Evolutionary conservation across 495 filamentous ascomycete genomes (phyloP).

Genomic region (Bryoglossum gracile): DNA sequence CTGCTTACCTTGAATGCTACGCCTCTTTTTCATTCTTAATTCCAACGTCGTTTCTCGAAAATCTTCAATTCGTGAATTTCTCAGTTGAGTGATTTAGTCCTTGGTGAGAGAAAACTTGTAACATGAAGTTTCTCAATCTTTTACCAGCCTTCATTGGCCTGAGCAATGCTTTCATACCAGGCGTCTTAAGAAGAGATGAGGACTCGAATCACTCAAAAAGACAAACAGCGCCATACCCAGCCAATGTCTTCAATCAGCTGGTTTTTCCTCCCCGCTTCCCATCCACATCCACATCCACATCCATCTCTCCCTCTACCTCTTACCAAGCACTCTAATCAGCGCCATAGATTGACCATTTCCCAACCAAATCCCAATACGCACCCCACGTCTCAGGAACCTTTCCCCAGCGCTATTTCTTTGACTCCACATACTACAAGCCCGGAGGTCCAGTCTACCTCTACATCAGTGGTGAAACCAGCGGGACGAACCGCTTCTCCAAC

Average conservation of each 20-base stretch:
- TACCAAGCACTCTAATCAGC: background rate
- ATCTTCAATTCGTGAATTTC: too few relatives aligned
- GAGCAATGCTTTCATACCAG: background rate
- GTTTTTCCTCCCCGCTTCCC: too few relatives aligned
- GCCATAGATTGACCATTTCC: constrained; percentile 37
- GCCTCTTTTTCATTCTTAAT: too few relatives aligned
- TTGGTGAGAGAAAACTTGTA: too few relatives aligned
- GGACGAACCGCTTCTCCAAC: constrained; percentile 14
- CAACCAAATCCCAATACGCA: constrained; percentile 28
- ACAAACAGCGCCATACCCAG: background rate
- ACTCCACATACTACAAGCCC: constrained; percentile 39
- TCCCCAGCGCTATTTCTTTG: constrained; percentile 39
- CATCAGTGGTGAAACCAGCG: constrained; percentile 35
- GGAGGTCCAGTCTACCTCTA: constrained; percentile 42
- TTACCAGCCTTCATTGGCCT: background rate
- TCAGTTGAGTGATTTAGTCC: too few relatives aligned
- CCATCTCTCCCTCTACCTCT: too few relatives aligned
- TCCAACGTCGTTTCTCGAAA: too few relatives aligned
- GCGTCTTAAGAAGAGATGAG: background rate
- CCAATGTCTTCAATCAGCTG: background rate
- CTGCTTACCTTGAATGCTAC: too few relatives aligned
- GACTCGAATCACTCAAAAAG: background rate
- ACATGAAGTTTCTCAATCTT: background rate
- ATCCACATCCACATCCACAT: too few relatives aligned
- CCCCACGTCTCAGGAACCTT: constrained; percentile 35